Evolutionary conservation across 2,329 filamentous ascomycete species (phyloP).

Genomic region (Phialophora chinensis): DNA sequence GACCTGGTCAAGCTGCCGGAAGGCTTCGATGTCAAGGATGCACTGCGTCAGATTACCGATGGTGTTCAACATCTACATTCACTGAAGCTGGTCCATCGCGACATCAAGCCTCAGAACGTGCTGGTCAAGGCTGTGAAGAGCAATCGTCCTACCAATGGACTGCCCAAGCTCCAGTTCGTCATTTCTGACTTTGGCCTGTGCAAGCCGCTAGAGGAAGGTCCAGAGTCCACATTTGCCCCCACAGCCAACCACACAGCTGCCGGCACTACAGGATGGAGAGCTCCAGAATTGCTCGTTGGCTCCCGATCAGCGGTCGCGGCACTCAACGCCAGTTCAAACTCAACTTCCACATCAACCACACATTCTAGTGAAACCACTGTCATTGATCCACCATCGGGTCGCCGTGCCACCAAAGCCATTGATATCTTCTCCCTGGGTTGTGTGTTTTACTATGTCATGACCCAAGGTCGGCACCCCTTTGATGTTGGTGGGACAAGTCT

Average conservation of each 20-base stretch:
- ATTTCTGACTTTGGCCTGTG: slow-evolving; percentile 98
- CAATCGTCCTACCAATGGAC: slow-evolving; percentile 33
- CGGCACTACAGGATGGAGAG: slow-evolving; percentile 94
- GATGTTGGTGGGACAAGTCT: slow-evolving; percentile 94
- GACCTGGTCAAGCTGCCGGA: slow-evolving; percentile 69
- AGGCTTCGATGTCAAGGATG: slow-evolving; percentile 75
- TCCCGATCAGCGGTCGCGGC: slow-evolving; percentile 37
- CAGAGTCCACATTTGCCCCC: slow-evolving; percentile 92
- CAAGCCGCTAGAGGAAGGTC: slow-evolving; percentile 87
- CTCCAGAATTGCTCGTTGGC: slow-evolving; percentile 86
- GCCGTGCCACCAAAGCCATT: slow-evolving; percentile 90
- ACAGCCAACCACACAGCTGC: slow-evolving; percentile 79
- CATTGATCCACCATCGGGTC: slow-evolving; percentile 63
- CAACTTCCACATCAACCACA: slow-evolving; percentile 39
- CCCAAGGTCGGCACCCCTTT: slow-evolving; percentile 88
- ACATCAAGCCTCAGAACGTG: slow-evolving; percentile 97
- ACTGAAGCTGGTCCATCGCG: slow-evolving; percentile 92
- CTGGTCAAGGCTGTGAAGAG: slow-evolving; percentile 67
- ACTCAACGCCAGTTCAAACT: slow-evolving; percentile 60
- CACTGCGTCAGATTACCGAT: slow-evolving; percentile 86
- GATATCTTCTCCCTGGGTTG: slow-evolving; percentile 97
- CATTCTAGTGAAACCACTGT: slow-evolving; percentile 58
- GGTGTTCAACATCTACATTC: slow-evolving; percentile 89
- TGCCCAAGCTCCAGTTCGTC: slow-evolving; percentile 76
- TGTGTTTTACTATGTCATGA: slow-evolving; percentile 99